phyloP scores from a whole-genome alignment of 306 rosid species.

The Quercus variabilis region DNA sequence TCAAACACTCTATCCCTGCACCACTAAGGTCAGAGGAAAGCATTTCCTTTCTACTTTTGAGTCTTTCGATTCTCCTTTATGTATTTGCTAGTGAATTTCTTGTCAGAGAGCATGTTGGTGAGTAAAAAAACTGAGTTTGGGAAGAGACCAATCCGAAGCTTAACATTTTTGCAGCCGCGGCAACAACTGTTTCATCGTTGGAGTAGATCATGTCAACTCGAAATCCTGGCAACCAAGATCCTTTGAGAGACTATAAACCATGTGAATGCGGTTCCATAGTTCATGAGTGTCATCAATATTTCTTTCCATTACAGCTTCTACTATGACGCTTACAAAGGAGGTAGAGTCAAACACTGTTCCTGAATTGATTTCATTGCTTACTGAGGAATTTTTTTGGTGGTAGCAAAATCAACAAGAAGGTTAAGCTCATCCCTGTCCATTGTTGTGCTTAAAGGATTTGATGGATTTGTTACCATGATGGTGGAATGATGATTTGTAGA shows the following conservation, averaged over 20 bases:
- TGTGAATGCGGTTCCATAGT: constrained; percentile 39
- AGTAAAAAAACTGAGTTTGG: constrained; percentile 61
- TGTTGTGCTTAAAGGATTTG: constrained; percentile 78
- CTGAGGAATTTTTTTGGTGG: constrained; percentile 39
- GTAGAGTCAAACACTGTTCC: constrained; percentile 61
- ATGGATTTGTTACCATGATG: constrained; percentile 61
- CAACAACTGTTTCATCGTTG: constrained; percentile 36
- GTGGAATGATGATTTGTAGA: too few relatives aligned
- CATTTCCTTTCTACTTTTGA: constrained; percentile 40
- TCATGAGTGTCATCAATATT: not conserved
- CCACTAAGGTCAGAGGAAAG: constrained; percentile 42
- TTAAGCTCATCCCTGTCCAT: constrained; percentile 46
- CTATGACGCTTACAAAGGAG: constrained; percentile 41
- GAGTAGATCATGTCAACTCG: constrained; percentile 83
- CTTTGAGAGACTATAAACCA: constrained; percentile 72
- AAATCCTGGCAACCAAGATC: constrained; percentile 75
- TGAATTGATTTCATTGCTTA: constrained; percentile 81
- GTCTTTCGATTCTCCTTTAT: constrained; percentile 35
- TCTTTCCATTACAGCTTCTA: constrained; percentile 32
- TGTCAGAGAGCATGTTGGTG: constrained; percentile 45
- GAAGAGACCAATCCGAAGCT: constrained; percentile 81
- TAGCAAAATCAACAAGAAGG: constrained; percentile 50
- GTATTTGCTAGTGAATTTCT: constrained; percentile 41
- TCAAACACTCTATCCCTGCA: constrained; percentile 54
- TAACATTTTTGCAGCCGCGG: constrained; percentile 81